These are phyloP conservation scores for Tilletia setariae DNA, from an alignment of 1,284 basidiomycete species.

Conservation along the genomic window DNA sequence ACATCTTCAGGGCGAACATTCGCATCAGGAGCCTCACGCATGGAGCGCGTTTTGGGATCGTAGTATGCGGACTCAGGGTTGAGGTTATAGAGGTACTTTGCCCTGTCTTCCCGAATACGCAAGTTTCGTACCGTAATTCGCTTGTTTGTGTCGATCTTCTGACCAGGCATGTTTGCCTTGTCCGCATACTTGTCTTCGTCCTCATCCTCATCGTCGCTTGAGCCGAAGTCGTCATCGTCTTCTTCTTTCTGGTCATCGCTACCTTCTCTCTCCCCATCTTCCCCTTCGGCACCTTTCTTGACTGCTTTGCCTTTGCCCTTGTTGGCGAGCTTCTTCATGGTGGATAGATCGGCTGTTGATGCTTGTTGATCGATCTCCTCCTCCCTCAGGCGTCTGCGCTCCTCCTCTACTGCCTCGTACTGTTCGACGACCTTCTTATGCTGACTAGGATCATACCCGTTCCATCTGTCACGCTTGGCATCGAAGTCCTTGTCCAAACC, in stretches of 20 bases:
- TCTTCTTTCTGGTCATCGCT: conserved; percentile 2
- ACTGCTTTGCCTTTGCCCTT: conserved; percentile 59
- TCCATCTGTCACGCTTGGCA: conserved; percentile 96
- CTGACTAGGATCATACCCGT: conserved; percentile 87
- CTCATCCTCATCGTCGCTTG: conserved; percentile 65
- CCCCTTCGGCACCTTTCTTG: conserved; percentile 17
- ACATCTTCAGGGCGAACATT: conserved; percentile 73
- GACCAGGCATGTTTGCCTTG: conserved; percentile 91
- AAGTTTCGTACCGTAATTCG: conserved; percentile 96
- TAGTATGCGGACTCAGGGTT: conserved; percentile 96
- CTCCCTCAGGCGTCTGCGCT: conserved; percentile 81
- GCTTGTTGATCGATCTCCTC: conserved; percentile 96
- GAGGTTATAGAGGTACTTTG: conserved; percentile 96
- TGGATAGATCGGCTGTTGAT: conserved; percentile 50
- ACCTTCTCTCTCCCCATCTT: neutral
- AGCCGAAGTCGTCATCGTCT: conserved; percentile 66
- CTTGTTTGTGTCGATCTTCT: conserved; percentile 95
- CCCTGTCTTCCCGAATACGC: conserved; percentile 97
- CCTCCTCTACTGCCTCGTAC: conserved; percentile 83
- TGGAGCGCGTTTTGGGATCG: conserved; percentile 97
- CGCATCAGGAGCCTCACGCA: conserved; percentile 90
- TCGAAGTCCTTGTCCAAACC: conserved; percentile 67
- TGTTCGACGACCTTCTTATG: conserved; percentile 86
- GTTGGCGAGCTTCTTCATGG: conserved; percentile 77
- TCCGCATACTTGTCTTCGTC: conserved; percentile 72